Base-by-base conservation (phyloP, 1,139 yeast species). In the Protomyces inouyei region DNA sequence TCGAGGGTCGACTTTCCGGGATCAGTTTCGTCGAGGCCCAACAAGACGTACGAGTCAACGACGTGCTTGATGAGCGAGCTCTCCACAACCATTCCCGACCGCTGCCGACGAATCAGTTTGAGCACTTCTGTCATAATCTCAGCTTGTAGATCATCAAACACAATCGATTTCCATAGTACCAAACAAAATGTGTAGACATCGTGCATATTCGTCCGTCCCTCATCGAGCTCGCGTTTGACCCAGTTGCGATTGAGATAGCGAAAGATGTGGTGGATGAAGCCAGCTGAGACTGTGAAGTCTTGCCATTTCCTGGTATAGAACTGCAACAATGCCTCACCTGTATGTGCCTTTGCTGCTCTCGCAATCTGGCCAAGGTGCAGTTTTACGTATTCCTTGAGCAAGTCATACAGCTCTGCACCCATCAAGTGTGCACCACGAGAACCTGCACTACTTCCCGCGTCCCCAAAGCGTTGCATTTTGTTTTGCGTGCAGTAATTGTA, bases 161-260 rank as follows among this genome's bases (percentile, higher is more conserved):
- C 82, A 68, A 85, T 85, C 67, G 85, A 83, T 72, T 88, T 86
- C 99, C 99, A 95, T 64, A 90, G 86, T 69, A 91, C 81, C 67
- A 93, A 78, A 64, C 96, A 87, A 70, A 93, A 79, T 66, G 97
- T 91, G 72, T 89, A 86, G 46, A 95, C 95, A 75, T 95, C 98
- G 74, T 86, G 90, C 59, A 93, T 85, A 71, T 90, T 91, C 69
- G 92, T 82, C 72, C 90, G 84, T n/a, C 98, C 98, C 73, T 93
- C 98, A 53, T 92, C 88, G 72, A 98, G 83, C 75, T 93, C 98
- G 73, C 95, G 91, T 72, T 88, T 90, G 59, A 95, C 97, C 98
- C 98, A 95, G 76, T 93, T 93, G 69, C 98, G 83, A 75, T 95
- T 95, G 83, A 95, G 85, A 75, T 95, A 95, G 74, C 92, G 96